A percentile compares a stretch with the other conserved stretches of the same genome.
Evolutionary conservation across 2,329 filamentous ascomycete species (phyloP).

Genomic region (Nemania bipapillata): DNA sequence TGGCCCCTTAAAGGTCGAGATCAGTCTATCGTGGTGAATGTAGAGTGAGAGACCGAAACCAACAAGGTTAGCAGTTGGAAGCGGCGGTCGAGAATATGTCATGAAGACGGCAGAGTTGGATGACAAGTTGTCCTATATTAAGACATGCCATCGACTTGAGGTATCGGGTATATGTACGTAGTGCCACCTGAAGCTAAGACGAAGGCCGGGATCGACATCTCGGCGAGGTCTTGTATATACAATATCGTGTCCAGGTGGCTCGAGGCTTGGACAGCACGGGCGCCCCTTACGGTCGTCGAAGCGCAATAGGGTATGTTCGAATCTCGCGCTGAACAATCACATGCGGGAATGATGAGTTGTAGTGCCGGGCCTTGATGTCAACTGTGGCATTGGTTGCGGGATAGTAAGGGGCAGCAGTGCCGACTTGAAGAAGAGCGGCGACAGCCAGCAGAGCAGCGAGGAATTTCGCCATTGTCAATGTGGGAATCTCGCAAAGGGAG

Average conservation of each 20-base stretch:
- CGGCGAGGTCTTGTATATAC: constrained; percentile 25
- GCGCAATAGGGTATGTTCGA: constrained; percentile 45
- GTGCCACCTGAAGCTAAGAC: neutral
- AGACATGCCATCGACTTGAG: constrained; percentile 8
- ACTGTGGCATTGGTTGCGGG: constrained; percentile 27
- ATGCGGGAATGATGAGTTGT: constrained; percentile 36
- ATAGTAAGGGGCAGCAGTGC: constrained; percentile 44
- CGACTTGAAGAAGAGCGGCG: constrained; percentile 45
- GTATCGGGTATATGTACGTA: neutral
- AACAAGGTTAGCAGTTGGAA: constrained; percentile 10
- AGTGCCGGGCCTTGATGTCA: constrained; percentile 22
- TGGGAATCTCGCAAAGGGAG: constrained; percentile 23
- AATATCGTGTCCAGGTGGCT: constrained; percentile 2
- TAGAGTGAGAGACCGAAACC: constrained; percentile 29
- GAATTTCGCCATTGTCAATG: constrained; percentile 47
- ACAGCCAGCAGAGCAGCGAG: constrained; percentile 47
- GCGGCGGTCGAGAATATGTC: constrained; percentile 1
- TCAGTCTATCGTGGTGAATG: constrained; percentile 41
- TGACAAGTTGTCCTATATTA: constrained; percentile 7
- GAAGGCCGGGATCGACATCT: neutral
- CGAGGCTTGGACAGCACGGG: neutral
- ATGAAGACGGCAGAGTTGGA: neutral
- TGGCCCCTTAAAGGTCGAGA: constrained; percentile 27
- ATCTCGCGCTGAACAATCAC: constrained; percentile 38
- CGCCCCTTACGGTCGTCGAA: constrained; percentile 43